phyloP scores from a whole-genome alignment of 139 green algal genomes.

The Spirogloea muscicola region DNA sequence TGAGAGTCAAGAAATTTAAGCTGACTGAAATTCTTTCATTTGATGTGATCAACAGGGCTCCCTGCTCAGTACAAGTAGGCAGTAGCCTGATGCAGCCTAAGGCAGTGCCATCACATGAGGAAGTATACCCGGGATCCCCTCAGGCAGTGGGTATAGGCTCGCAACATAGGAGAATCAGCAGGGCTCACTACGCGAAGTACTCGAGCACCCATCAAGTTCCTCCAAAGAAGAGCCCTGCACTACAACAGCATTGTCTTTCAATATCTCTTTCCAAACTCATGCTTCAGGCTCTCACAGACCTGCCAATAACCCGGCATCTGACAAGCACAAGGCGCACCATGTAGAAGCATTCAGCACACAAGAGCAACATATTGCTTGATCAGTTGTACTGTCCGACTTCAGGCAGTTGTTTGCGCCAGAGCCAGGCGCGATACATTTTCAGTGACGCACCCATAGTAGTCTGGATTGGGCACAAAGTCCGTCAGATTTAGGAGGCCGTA shows the following conservation, averaged over 20 bases:
- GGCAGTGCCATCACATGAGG: too few relatives aligned
- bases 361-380: not conserved
- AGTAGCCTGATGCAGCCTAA: too few relatives aligned
- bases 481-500: conserved; percentile 15
- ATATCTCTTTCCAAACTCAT: not conserved
- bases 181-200: not conserved
- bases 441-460: conserved; percentile 23
- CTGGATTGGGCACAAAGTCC: conserved; percentile 5
- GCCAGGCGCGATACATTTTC: too few relatives aligned
- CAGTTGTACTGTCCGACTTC: not conserved
- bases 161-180: not conserved
- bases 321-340: not conserved
- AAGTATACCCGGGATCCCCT: too few relatives aligned
- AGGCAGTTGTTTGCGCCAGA: not conserved
- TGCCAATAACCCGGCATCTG: not conserved
- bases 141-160: conserved; percentile 5
- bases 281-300: not conserved
- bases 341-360: not conserved
- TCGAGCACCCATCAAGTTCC: conserved; percentile 1
- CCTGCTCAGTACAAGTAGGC: too few relatives aligned
- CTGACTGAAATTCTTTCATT: too few relatives aligned
- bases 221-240: conserved; percentile 19
- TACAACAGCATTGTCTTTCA: not conserved
- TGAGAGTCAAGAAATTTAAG: too few relatives aligned
- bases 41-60: too few relatives aligned